phyloP scores from a whole-genome alignment of 2,329 filamentous ascomycete species.

The Hypocreales sp. region DNA sequence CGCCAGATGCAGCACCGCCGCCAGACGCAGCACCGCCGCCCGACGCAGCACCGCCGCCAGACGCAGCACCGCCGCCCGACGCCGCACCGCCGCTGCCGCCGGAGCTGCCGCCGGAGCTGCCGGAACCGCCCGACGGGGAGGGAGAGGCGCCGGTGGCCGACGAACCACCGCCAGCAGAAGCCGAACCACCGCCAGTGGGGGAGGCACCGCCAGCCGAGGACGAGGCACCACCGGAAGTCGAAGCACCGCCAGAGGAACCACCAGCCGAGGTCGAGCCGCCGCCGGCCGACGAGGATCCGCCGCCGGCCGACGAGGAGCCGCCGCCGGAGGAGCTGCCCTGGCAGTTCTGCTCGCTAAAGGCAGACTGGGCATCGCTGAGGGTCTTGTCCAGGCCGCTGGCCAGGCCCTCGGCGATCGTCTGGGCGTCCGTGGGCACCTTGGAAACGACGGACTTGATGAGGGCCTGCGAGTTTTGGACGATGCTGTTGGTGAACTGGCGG shows the following conservation, averaged over 20 bases:
- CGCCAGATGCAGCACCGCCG: no score
- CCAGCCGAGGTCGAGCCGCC: neutral
- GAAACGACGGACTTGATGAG: slow-evolving; percentile 14
- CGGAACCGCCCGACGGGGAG: neutral
- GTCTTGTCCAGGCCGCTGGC: slow-evolving; percentile 9
- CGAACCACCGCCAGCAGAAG: no score
- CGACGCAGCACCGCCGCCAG: no score
- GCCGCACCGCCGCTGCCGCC: neutral
- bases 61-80: no score
- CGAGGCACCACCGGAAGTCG: no score
- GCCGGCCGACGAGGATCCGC: neutral
- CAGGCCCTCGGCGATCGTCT: slow-evolving; percentile 11
- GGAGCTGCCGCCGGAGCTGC: neutral
- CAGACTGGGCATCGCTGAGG: slow-evolving; percentile 8
- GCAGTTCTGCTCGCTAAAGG: slow-evolving; percentile 15
- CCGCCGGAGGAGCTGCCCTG: slow-evolving; percentile 1
- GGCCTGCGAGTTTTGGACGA: slow-evolving; percentile 9
- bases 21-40: no score
- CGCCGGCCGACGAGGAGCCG: slow-evolving; percentile 1
- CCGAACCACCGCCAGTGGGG: no score
- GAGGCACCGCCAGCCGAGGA: neutral
- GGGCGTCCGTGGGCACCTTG: slow-evolving; percentile 14
- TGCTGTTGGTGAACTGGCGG: slow-evolving; percentile 8
- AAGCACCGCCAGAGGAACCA: no score
- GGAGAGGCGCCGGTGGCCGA: neutral